A percentile compares a stretch with the other conserved stretches of the same genome.
These are phyloP conservation scores for Hsuehochloa calcarea DNA, from an alignment of 176 grass and related monocot genomes.

Conservation along the genomic window DNA sequence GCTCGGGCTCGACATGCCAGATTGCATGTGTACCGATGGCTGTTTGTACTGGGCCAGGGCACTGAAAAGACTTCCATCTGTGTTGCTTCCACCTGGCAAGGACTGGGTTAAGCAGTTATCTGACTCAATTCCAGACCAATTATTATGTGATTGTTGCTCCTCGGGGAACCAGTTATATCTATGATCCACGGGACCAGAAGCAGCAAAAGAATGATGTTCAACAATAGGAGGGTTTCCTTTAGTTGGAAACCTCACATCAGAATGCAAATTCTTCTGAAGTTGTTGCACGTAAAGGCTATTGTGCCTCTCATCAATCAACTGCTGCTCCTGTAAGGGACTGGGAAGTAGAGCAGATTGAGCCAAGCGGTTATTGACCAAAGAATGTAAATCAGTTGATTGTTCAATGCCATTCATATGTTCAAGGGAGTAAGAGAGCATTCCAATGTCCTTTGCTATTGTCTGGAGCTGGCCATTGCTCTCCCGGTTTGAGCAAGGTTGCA, in stretches of 20 bases:
- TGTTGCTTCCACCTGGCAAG: conserved; percentile 33
- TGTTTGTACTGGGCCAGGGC: conserved; percentile 42
- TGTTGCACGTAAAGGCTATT: conserved; percentile 31
- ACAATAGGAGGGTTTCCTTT: conserved; percentile 31
- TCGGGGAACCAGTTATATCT: conserved; percentile 38
- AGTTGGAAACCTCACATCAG: conserved; percentile 24
- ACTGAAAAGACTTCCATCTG: conserved; percentile 50
- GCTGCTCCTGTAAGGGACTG: conserved; percentile 27
- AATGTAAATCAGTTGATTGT: conserved; percentile 41
- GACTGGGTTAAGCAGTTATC: conserved; percentile 22
- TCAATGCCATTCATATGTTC: conserved; percentile 26
- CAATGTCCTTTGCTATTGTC: conserved; percentile 23
- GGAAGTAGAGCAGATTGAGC: conserved; percentile 29
- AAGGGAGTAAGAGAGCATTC: conserved; percentile 23
- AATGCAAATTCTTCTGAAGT: conserved; percentile 30
- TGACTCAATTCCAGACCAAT: conserved; percentile 35
- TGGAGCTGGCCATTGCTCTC: conserved; percentile 32
- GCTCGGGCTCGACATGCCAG: conserved; percentile 4
- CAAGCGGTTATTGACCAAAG: conserved; percentile 21
- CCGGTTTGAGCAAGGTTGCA: conserved; percentile 35
- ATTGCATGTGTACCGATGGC: conserved; percentile 30
- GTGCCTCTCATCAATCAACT: conserved; percentile 23
- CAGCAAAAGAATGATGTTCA: conserved; percentile 31
- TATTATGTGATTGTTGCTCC: conserved; percentile 31
- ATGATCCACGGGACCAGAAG: conserved; percentile 23